These are phyloP conservation scores for Russula earlei DNA, from an alignment of 768 basidiomycete genomes.

Conservation along the genomic window DNA sequence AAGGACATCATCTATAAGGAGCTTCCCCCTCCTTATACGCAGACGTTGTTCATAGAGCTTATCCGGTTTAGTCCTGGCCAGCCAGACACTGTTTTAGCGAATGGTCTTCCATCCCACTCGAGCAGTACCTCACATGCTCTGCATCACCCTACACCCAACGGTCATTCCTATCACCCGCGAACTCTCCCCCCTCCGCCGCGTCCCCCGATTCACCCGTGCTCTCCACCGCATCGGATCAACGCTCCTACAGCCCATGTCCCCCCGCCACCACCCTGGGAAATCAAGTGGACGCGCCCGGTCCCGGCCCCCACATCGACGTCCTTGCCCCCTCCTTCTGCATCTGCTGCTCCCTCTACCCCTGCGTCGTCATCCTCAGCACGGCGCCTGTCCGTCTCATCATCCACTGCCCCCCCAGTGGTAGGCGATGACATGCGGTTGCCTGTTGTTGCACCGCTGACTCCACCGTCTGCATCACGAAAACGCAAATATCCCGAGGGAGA, in stretches of 20 bases:
- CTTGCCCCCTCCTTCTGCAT: slow-evolving; percentile 15
- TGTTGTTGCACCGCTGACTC: slow-evolving; percentile 11
- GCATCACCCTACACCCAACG: slow-evolving; percentile 12
- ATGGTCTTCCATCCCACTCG: slow-evolving; percentile 19
- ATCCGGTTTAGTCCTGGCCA: slow-evolving; percentile 51
- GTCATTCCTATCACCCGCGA: slow-evolving; percentile 7
- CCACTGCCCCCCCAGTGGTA: neutral
- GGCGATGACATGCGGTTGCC: slow-evolving; percentile 5
- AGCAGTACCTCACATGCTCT: slow-evolving; percentile 18
- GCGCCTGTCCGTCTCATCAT: slow-evolving; percentile 6
- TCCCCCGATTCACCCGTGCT: slow-evolving; percentile 19
- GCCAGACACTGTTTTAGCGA: slow-evolving; percentile 32
- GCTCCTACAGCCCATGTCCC: slow-evolving; percentile 23
- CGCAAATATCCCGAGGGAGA: slow-evolving; percentile 29
- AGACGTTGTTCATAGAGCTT: slow-evolving; percentile 68
- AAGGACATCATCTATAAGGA: slow-evolving; percentile 63
- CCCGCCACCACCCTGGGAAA: slow-evolving; percentile 31
- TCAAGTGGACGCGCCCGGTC: slow-evolving; percentile 24
- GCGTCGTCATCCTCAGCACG: slow-evolving; percentile 20
- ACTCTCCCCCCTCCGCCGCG: slow-evolving; percentile 26
- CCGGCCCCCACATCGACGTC: neutral
- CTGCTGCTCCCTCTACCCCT: slow-evolving; percentile 7
- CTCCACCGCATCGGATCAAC: slow-evolving; percentile 6
- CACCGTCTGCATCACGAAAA: slow-evolving; percentile 24
- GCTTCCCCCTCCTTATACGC: slow-evolving; percentile 50